Evolutionary conservation across 1,284 basidiomycete species (phyloP), one percentile per base, ranked within the genome.

Genomic region (Moesziomyces aphidis): DNA sequence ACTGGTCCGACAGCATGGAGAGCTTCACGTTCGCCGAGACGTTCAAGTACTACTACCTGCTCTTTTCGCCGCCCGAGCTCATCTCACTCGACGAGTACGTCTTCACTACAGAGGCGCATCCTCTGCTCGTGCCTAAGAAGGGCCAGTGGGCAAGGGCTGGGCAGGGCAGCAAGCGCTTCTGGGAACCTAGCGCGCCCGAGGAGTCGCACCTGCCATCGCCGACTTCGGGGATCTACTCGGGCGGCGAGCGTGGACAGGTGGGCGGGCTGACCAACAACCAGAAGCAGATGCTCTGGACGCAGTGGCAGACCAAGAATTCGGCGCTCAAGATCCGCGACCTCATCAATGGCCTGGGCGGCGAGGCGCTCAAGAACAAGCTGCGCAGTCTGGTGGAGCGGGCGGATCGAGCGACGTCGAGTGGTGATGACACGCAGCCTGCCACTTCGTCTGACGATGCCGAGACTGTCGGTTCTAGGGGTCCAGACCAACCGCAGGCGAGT

Each of bases 31-130:
- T 89, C 55, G 88, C 88, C 10, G 88, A 89, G 81, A 88, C 87
- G 28, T 87, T 87, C 86, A 88, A 76, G 60, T 83, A 83, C 60
- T 85, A 82, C 68, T 83, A 83, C 52, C 70, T 85, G 47, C 80
- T 85, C 7, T 88, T 89, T 69, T 86, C 87, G 19, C 87, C 88
- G 22, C 87, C 86, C 0, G 86, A 87, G 46, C 70, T 87, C 22
- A 76, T 89, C 34, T 87, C 86, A n/a, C 84, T 89, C 19, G 89
- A 89, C 80, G 82, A 89, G 73, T 89, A 87, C 73, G 88, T 89
- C 36, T 86, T 88, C 60, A 88, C 87, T 24, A 88, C 88, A 15
- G 87, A 81, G 56, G 83, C 83, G 49, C 83, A 84, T 52, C 83
- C 82, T 13, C 59, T 84, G 13, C 71, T 83, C n/a, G 60, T 61